Conservation (phyloP, 805 yeast species). For the Spathaspora sp. region DNA sequence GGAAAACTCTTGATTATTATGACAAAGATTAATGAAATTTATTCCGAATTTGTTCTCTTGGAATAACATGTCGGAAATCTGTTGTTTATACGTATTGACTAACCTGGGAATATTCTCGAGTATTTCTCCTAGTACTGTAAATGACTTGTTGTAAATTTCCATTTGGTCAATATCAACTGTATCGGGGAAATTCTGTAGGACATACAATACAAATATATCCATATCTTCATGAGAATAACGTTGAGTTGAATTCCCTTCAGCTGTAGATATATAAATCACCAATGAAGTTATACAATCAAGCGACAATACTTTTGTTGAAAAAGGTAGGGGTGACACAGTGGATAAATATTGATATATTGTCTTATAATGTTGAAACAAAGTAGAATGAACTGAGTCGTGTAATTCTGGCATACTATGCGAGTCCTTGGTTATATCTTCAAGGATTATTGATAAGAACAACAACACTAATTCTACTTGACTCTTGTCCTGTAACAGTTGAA, state of each 20-base stretch:
- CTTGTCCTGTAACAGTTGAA: slow-evolving; percentile 5
- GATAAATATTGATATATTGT: slow-evolving; percentile 16
- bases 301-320: slow-evolving; percentile 8
- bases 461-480: slow-evolving; percentile 17
- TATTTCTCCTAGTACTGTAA: slow-evolving; percentile 39
- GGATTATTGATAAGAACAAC: slow-evolving; percentile 42
- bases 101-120: slow-evolving; percentile 45
- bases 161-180: slow-evolving; percentile 8
- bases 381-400: slow-evolving; percentile 34
- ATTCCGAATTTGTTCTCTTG: slow-evolving; percentile 41
- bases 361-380: slow-evolving; percentile 25
- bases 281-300: slow-evolving; percentile 32
- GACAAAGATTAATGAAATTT: slow-evolving; percentile 29
- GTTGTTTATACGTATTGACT: slow-evolving; percentile 26
- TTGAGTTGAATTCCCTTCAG: slow-evolving; percentile 29
- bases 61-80: slow-evolving; percentile 34
- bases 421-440: slow-evolving; percentile 48
- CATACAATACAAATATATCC: slow-evolving; percentile 19
- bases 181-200: slow-evolving; percentile 14
- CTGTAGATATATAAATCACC: slow-evolving; percentile 33
- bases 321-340: slow-evolving; percentile 3
- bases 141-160: slow-evolving; percentile 19
- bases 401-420: slow-evolving; percentile 21
- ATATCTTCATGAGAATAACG: slow-evolving; percentile 24
- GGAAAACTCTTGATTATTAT: slow-evolving; percentile 24